Base-by-base conservation (phyloP, 495 filamentous ascomycete species). In the Xylaria longipes region DNA sequence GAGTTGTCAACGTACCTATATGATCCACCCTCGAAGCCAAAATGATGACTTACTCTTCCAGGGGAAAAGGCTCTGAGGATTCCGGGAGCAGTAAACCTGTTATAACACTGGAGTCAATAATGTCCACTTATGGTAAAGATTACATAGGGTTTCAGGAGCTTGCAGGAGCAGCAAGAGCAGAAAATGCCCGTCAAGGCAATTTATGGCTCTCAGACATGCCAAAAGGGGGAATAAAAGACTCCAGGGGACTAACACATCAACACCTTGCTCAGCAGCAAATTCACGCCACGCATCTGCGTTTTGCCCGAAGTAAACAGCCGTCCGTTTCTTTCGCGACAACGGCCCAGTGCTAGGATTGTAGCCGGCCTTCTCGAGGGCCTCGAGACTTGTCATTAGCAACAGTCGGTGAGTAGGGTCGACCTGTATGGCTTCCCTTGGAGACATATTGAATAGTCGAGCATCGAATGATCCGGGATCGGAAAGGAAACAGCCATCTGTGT, bases 241-340 rank as follows among this genome's bases (percentile, higher is more conserved):
- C n/a, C n/a, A n/a, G n/a, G n/a, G n/a, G n/a, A n/a, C n/a, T n/a
- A n/a, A n/a, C 2, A 91, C 93, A 77, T 94, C 92, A 70, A 94
- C 87, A 68, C 93, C 91, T 72, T 94, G 87, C 35, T 88, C 87
- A 45, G 88, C 89, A 75, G 93, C 93, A 68, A 93, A 88, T 67
- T 94, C 92, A 79, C 89, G 86, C 82, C 91, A 95, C 71, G 93
- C 92, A 70, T 94, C 92, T 76, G 89, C 91, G 11, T 92, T 93
- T 80, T 92, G 91, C 35, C 93, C 93, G 75, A 93, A 93, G 80
- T 94, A 97, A 15, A 91, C 91, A 22, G 92, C 93, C 63, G 94
- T 89, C 1, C 92, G 85, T 75, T 92, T 33, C 11, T 45, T 50
- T 41, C 50, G 62, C n/a, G 54, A 54, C 22, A 43, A 43, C 1